Evolutionary conservation across 1,139 yeast genomes (phyloP).

Genomic region (Blastobotrys serpentis): DNA sequence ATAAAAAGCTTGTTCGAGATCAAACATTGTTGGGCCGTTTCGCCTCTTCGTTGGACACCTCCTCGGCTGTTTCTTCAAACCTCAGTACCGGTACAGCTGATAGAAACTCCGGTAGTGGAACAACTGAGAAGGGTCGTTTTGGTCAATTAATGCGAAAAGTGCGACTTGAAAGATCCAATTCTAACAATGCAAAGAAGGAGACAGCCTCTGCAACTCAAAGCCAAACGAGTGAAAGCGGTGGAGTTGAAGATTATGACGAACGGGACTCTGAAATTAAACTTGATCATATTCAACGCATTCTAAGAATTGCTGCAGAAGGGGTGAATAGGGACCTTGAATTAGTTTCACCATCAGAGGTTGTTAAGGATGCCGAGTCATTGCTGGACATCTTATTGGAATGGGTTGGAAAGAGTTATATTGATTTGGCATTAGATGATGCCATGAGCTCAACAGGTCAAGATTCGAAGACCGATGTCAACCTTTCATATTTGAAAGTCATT

Average conservation of each 20-base stretch:
- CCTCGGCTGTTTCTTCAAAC: conserved; percentile 18
- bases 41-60: conserved; percentile 26
- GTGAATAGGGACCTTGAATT: conserved; percentile 76
- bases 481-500: conserved; percentile 53
- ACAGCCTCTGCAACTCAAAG: conserved; percentile 11
- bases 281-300: conserved; percentile 57
- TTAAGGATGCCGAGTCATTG: conserved; percentile 64
- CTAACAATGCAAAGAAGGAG: conserved; percentile 17
- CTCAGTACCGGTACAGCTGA: conserved; percentile 13
- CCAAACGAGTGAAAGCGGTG: conserved; percentile 6
- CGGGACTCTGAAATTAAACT: conserved; percentile 22
- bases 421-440: conserved; percentile 71
- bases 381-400: conserved; percentile 67
- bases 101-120: conserved; percentile 18
- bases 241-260: conserved; percentile 19
- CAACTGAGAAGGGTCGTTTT: conserved; percentile 31
- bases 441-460: conserved; percentile 46
- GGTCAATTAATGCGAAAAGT: conserved; percentile 37
- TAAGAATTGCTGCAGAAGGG: conserved; percentile 75
- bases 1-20: conserved; percentile 25
- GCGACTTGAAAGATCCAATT: conserved; percentile 29
- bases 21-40: conserved; percentile 32
- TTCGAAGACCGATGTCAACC: conserved; percentile 39
- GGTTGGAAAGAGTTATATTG: conserved; percentile 71
- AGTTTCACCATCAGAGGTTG: conserved; percentile 53